phyloP scores from a whole-genome alignment of 208 protist genomes.

The Borovskyia barvae region DNA sequence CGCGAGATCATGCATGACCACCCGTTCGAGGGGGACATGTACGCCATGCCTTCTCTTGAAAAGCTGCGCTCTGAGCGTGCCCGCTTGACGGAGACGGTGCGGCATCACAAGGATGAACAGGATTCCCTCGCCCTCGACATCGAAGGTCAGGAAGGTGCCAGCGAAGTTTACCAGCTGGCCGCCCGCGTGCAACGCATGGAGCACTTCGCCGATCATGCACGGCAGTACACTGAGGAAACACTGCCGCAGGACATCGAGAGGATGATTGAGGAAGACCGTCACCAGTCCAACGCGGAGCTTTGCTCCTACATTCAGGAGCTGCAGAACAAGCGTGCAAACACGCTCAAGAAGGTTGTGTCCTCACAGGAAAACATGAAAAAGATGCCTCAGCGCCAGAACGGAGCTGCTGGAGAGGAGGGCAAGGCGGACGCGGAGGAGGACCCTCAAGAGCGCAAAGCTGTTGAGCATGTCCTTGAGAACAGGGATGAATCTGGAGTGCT shows the following conservation, averaged over 20 bases:
- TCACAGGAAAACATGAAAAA: slow-evolving; percentile 42
- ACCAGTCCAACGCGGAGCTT: slow-evolving; percentile 65
- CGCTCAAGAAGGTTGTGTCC: slow-evolving; percentile 38
- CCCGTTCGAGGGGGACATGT: slow-evolving; percentile 5
- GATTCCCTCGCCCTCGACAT: slow-evolving; percentile 66
- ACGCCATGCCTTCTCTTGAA: slow-evolving; percentile 46
- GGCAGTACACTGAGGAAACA: slow-evolving; percentile 40
- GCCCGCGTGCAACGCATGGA: slow-evolving; percentile 76
- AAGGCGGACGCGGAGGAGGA: slow-evolving; percentile 20
- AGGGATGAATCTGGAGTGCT: slow-evolving; percentile 25
- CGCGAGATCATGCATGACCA: slow-evolving; percentile 23
- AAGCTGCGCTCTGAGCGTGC: slow-evolving; percentile 51
- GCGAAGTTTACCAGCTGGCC: slow-evolving; percentile 53
- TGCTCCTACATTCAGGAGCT: slow-evolving; percentile 64
- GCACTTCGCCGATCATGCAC: slow-evolving; percentile 38
- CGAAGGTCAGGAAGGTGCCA: slow-evolving; percentile 38
- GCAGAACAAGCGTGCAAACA: slow-evolving; percentile 47
- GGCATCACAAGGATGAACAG: slow-evolving; percentile 79
- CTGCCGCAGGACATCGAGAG: slow-evolving; percentile 55
- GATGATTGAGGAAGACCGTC: slow-evolving; percentile 48
- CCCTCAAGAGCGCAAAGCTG: slow-evolving; percentile 35
- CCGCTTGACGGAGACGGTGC: slow-evolving; percentile 51
- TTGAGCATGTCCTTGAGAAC: slow-evolving; percentile 44
- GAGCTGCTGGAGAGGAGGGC: not conserved
- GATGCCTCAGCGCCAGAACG: not conserved